Evolutionary conservation across 2,329 filamentous ascomycete genomes (phyloP).

Genomic region (Chlorencoelia australis): DNA sequence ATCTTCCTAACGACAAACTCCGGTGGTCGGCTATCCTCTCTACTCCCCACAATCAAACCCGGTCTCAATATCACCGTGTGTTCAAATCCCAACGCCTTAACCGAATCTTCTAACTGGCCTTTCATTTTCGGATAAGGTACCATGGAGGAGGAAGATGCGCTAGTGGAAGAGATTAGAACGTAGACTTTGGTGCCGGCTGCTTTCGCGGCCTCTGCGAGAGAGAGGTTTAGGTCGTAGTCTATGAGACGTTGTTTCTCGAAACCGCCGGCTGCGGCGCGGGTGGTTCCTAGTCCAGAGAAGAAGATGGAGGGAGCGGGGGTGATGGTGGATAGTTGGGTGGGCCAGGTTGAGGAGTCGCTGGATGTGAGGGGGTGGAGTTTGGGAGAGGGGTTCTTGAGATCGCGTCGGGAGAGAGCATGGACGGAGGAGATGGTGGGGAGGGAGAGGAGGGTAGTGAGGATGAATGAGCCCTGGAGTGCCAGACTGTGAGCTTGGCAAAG

Average conservation of each 20-base stretch:
- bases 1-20: constrained; percentile 49
- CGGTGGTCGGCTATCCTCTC: constrained; percentile 48
- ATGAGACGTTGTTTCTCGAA: constrained; percentile 76
- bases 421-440: constrained; percentile 42
- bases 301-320: constrained; percentile 50
- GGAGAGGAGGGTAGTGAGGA: constrained; percentile 56
- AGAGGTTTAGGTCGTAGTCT: constrained; percentile 78
- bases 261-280: constrained; percentile 62
- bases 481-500: constrained; percentile 7
- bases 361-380: constrained; percentile 60
- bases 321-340: constrained; percentile 44
- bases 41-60: constrained; percentile 63
- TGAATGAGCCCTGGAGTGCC: constrained; percentile 56
- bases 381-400: constrained; percentile 38
- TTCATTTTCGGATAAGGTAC: constrained; percentile 65
- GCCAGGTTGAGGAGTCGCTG: constrained; percentile 60
- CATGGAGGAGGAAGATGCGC: constrained; percentile 40
- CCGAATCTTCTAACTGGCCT: constrained; percentile 70
- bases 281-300: constrained; percentile 74
- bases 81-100: constrained; percentile 65
- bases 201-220: constrained; percentile 66
- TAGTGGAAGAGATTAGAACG: constrained; percentile 37
- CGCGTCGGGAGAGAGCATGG: constrained; percentile 52
- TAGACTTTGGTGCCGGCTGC: constrained; percentile 57
- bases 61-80: constrained; percentile 69